Evolutionary conservation across 352 stramenopile species (phyloP).

Genomic region (Pythium plurisporium): DNA sequence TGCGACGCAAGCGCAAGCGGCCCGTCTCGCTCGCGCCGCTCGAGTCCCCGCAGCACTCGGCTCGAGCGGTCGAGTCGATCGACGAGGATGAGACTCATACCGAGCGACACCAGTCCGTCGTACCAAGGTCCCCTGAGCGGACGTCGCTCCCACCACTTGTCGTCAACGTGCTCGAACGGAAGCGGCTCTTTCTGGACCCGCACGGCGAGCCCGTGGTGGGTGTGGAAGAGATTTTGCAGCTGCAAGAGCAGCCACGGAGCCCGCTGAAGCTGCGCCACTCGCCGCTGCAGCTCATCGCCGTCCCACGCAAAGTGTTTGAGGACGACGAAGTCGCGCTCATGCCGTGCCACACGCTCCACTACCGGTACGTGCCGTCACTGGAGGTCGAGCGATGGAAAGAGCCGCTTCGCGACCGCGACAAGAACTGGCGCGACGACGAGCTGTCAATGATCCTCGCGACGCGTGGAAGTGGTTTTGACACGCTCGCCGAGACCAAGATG

Average conservation of each 20-base stretch:
- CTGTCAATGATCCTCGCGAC: constrained; percentile 34
- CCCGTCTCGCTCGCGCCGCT: constrained; percentile 1
- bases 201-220: constrained; percentile 18
- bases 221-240: constrained; percentile 50
- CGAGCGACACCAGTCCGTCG: no score
- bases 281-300: constrained; percentile 35
- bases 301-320: constrained; percentile 44
- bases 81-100: neutral
- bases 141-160: constrained; percentile 30
- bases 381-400: constrained; percentile 46
- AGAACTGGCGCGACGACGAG: constrained; percentile 51
- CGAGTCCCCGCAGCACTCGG: constrained; percentile 2
- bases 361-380: constrained; percentile 33
- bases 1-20: constrained; percentile 16
- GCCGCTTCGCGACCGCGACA: constrained; percentile 53
- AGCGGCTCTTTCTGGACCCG: constrained; percentile 32
- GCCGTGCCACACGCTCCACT: constrained; percentile 55
- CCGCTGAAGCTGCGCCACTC: constrained; percentile 18
- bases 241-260: constrained; percentile 31
- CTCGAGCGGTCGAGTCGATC: no score
- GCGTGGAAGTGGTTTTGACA: neutral
- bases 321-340: constrained; percentile 68
- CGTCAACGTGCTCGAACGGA: constrained; percentile 36
- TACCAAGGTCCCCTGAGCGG: neutral
- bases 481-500: constrained; percentile 31